Percentiles rank a stretch among this genome's conserved stretches.
These are phyloP conservation scores for Corynespora cassiicola DNA, from an alignment of 2,329 filamentous ascomycete species.

Conservation along the genomic window DNA sequence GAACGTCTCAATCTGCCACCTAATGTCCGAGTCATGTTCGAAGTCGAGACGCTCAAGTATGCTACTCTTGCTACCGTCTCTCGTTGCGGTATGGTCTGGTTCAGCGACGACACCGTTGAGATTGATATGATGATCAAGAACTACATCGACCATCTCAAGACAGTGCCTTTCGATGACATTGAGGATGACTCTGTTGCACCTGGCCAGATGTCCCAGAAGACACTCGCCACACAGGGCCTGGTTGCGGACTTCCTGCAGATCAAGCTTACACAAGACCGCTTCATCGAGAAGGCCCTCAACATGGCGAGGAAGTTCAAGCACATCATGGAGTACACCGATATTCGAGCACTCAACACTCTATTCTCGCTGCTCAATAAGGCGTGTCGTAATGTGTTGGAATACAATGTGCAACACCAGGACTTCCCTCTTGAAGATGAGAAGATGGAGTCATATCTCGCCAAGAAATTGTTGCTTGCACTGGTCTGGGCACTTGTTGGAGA, in stretches of 20 bases:
- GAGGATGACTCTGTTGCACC: constrained; percentile 85
- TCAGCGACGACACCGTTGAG: constrained; percentile 96
- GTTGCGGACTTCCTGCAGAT: constrained; percentile 80
- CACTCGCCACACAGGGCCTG: constrained; percentile 77
- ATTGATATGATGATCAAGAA: constrained; percentile 90
- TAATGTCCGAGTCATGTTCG: constrained; percentile 99
- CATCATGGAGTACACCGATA: constrained; percentile 97
- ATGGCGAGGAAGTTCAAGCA: constrained; percentile 82
- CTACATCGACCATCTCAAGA: constrained; percentile 84
- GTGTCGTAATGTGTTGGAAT: constrained; percentile 90
- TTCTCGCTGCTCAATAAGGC: constrained; percentile 97
- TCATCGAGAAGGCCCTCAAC: constrained; percentile 78
- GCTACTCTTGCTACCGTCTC: constrained; percentile 98
- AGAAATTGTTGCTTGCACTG: constrained; percentile 89
- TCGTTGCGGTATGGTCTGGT: constrained; percentile 99
- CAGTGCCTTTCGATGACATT: constrained; percentile 88
- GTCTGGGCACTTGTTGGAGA: constrained; percentile 98
- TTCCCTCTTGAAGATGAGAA: constrained; percentile 92
- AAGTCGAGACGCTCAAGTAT: constrained; percentile 97
- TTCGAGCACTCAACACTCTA: constrained; percentile 87
- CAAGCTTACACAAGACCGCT: constrained; percentile 78
- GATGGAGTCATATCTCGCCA: constrained; percentile 85
- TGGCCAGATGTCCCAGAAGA: constrained; percentile 62
- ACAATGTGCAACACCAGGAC: constrained; percentile 92
- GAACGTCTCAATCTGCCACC: constrained; percentile 93